These are phyloP conservation scores for Passalora sequoiae DNA, from an alignment of 2,329 filamentous ascomycete genomes.

Conservation along the genomic window DNA sequence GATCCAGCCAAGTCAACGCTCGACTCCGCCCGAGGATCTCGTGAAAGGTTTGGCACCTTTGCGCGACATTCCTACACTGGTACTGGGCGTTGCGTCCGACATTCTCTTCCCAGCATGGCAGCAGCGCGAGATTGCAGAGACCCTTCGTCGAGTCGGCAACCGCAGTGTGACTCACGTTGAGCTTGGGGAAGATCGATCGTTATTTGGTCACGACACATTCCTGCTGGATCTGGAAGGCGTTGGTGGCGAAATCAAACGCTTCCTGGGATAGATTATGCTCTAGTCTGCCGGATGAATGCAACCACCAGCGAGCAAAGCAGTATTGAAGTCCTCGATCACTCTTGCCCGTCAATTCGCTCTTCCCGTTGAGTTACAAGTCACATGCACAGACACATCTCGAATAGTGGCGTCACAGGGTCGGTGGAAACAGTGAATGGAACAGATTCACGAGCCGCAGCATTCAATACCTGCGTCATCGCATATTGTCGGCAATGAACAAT, in stretches of 20 bases:
- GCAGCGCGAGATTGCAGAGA: slow-evolving; percentile 86
- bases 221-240: slow-evolving; percentile 87
- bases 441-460: background rate
- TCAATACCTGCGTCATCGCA: background rate
- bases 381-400: background rate
- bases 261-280: slow-evolving; percentile 56
- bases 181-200: slow-evolving; percentile 84
- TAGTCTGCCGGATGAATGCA: too few relatives aligned
- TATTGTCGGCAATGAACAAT: background rate
- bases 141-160: slow-evolving; percentile 72
- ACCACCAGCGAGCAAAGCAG: too few relatives aligned
- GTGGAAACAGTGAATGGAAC: background rate
- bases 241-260: slow-evolving; percentile 73
- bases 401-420: background rate
- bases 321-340: background rate
- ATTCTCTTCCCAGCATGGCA: slow-evolving; percentile 98
- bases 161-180: slow-evolving; percentile 79
- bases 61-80: slow-evolving; percentile 72
- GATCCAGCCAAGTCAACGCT: slow-evolving; percentile 23
- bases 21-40: slow-evolving; percentile 69
- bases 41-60: slow-evolving; percentile 67
- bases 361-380: background rate
- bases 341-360: background rate
- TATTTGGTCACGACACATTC: slow-evolving; percentile 97
- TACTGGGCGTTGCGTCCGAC: slow-evolving; percentile 92